Percentiles rank a stretch among this genome's conserved stretches.
phyloP scores from a whole-genome alignment of 2,329 filamentous ascomycete species.

The Cucurbitaria berberidis region DNA sequence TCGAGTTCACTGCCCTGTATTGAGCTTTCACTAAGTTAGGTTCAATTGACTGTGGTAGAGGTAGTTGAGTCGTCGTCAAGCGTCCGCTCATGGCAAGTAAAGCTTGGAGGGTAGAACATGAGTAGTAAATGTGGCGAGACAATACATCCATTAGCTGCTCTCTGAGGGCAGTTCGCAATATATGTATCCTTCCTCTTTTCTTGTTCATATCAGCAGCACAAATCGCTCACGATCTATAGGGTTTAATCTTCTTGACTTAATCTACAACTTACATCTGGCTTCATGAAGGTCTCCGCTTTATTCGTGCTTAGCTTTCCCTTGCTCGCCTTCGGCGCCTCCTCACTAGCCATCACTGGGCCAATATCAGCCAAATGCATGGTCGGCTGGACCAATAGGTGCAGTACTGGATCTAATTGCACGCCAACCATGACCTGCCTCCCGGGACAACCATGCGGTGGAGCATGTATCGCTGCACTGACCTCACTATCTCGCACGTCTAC shows the following conservation, averaged over 20 bases:
- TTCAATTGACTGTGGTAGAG: neutral
- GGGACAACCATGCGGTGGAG: neutral
- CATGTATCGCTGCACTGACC: neutral
- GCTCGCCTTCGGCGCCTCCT: neutral
- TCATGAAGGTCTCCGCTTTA: neutral
- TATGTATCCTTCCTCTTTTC: neutral
- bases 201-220: too few relatives aligned
- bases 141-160: neutral
- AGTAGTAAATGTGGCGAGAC: neutral
- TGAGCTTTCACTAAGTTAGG: neutral
- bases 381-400: neutral
- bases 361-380: neutral
- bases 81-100: neutral
- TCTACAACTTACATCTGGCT: neutral
- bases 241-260: too few relatives aligned
- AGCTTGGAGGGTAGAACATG: neutral
- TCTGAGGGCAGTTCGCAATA: too few relatives aligned
- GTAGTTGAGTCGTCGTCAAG: neutral
- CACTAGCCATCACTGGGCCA: neutral
- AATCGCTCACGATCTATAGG: too few relatives aligned
- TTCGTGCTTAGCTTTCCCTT: neutral
- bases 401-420: neutral
- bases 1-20: neutral
- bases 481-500: neutral
- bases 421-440: neutral